Evolutionary conservation across 2,329 filamentous ascomycete species (phyloP).

Genomic region (Fusarium secorum): DNA sequence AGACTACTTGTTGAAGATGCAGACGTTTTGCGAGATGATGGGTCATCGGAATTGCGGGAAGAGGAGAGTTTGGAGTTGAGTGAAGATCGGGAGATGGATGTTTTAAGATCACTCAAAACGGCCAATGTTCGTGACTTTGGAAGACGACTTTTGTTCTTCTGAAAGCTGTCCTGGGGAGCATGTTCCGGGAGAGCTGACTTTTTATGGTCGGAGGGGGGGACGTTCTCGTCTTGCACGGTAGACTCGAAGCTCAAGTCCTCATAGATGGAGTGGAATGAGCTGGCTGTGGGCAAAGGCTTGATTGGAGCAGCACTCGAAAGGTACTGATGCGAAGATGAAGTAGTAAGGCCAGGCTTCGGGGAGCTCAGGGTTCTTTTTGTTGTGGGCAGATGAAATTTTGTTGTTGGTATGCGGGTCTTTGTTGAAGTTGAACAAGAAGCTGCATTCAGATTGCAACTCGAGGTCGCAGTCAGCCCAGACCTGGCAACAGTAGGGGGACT

Average conservation of each 20-base stretch:
- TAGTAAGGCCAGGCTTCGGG: conserved; percentile 41
- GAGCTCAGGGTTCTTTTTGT: neutral
- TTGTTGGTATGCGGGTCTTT: neutral
- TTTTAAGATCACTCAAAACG: conserved; percentile 55
- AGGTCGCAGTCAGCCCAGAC: conserved; percentile 38
- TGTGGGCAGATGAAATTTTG: neutral
- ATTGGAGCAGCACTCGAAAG: neutral
- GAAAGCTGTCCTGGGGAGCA: neutral
- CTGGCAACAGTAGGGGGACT: conserved; percentile 44
- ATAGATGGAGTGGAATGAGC: conserved; percentile 6
- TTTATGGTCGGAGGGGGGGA: conserved; percentile 15
- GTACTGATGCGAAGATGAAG: conserved; percentile 31
- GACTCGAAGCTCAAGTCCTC: conserved; percentile 2
- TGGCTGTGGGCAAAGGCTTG: conserved; percentile 28
- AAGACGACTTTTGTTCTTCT: conserved; percentile 42
- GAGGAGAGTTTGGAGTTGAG: conserved; percentile 32
- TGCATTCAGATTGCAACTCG: neutral
- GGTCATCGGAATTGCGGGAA: conserved; percentile 5
- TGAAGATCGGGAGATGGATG: conserved; percentile 52
- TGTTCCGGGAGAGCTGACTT: neutral
- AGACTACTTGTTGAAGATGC: conserved; percentile 33
- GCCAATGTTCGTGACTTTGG: conserved; percentile 57
- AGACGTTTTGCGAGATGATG: conserved; percentile 30
- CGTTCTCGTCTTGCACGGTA: conserved; percentile 43
- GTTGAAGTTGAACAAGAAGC: neutral